Evolutionary conservation across 2,329 filamentous ascomycete genomes (phyloP).

Genomic region (Fusarium sulawesiense): DNA sequence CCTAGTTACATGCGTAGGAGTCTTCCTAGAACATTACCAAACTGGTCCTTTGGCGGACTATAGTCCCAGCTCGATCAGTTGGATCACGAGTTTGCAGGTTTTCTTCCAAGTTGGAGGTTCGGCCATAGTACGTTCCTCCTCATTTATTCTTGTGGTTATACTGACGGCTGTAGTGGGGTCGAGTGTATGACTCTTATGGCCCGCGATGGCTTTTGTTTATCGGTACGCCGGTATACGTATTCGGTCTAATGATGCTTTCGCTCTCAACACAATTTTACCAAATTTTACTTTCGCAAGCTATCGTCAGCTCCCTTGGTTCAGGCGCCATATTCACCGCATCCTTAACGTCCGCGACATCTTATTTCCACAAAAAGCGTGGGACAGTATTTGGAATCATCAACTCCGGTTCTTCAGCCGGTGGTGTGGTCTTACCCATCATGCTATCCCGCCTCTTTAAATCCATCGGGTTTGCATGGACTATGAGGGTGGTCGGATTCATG

Average conservation of each 20-base stretch:
- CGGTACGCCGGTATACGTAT: not conserved
- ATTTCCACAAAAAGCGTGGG: not conserved
- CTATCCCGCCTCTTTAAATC: not conserved
- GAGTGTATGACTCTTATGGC: not conserved
- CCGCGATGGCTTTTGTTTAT: not conserved
- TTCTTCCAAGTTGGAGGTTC: slow-evolving; percentile 6
- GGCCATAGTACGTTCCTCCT: rapidly evolving
- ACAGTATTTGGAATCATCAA: not conserved
- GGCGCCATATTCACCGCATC: not conserved
- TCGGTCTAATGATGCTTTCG: not conserved
- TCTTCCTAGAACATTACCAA: not conserved
- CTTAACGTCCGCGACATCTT: not conserved
- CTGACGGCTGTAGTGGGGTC: not conserved
- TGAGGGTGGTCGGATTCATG: not conserved
- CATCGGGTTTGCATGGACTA: not conserved
- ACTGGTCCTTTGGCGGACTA: rapidly evolving
- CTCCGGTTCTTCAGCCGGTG: not conserved
- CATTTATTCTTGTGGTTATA: rapidly evolving
- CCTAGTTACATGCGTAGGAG: not conserved
- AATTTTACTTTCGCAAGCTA: rapidly evolving
- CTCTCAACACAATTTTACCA: not conserved
- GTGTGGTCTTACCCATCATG: not conserved
- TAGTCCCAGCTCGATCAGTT: not conserved
- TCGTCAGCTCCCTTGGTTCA: rapidly evolving
- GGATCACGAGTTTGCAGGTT: not conserved